Percentiles rank a stretch among this genome's conserved stretches.
Conservation (phyloP, 2,329 filamentous ascomycete genomes). For the Chaetomium sp. region DNA sequence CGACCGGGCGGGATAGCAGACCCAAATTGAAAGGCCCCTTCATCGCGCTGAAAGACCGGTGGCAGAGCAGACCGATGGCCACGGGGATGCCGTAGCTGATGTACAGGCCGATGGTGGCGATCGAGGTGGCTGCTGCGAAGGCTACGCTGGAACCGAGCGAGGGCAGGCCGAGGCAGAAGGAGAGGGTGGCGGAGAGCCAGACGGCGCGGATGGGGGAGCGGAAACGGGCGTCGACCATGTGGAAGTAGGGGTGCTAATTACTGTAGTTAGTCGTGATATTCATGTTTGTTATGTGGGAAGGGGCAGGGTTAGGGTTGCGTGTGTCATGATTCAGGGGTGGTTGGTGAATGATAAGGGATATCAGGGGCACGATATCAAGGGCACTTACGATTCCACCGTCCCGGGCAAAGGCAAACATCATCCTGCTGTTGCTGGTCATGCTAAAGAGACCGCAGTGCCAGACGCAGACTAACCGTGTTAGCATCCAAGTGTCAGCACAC, state of each 20-base stretch:
- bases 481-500: too few relatives aligned
- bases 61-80: constrained; percentile 47
- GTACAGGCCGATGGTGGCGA: constrained; percentile 53
- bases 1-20: constrained; percentile 39
- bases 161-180: constrained; percentile 50
- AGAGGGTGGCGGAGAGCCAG: constrained; percentile 48
- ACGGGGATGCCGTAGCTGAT: constrained; percentile 53
- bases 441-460: constrained; percentile 56
- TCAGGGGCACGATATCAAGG: too few relatives aligned
- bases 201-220: constrained; percentile 45
- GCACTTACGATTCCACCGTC: constrained; percentile 44
- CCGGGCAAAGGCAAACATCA: constrained; percentile 54
- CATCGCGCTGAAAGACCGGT: constrained; percentile 39
- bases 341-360: neutral
- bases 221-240: constrained; percentile 45
- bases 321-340: neutral
- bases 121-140: constrained; percentile 52
- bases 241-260: constrained; percentile 42
- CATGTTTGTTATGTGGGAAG: neutral
- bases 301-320: neutral
- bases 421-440: constrained; percentile 50
- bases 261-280: neutral
- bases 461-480: constrained; percentile 38
- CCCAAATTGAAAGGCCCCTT: constrained; percentile 52
- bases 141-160: constrained; percentile 49